A percentile compares a stretch with the other conserved stretches of the same genome.
These are phyloP conservation scores for Hygrocybe coccinea DNA, from an alignment of 768 basidiomycete genomes.

Conservation along the genomic window DNA sequence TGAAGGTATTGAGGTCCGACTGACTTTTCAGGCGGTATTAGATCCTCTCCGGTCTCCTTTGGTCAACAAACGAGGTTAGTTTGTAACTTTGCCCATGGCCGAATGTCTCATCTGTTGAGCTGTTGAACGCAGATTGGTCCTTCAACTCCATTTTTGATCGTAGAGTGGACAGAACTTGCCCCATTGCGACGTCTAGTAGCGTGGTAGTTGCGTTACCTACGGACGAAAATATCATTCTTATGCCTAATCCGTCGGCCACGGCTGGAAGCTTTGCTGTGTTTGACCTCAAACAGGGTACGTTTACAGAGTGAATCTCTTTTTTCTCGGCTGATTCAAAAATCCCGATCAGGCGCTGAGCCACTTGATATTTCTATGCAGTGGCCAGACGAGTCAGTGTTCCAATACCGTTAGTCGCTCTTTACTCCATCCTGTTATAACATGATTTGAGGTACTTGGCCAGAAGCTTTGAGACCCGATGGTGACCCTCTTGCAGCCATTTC, in stretches of 20 bases:
- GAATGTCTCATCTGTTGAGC: constrained; percentile 5
- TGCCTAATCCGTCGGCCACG: constrained; percentile 46
- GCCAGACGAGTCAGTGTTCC: constrained; percentile 46
- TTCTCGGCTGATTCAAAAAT: constrained; percentile 14
- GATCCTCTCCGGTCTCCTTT: constrained; percentile 62
- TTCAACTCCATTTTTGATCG: constrained; percentile 65
- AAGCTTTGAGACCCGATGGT: constrained; percentile 36
- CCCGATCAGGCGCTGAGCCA: constrained; percentile 36
- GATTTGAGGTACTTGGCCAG: not conserved
- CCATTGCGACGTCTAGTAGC: constrained; percentile 59
- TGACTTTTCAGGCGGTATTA: constrained; percentile 71
- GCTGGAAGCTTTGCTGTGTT: constrained; percentile 41
- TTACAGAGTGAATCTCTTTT: not conserved
- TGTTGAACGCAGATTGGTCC: constrained; percentile 58
- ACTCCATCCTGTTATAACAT: not conserved
- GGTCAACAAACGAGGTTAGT: constrained; percentile 52
- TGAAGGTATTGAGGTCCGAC: constrained; percentile 55
- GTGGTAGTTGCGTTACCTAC: constrained; percentile 48
- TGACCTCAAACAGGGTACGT: constrained; percentile 45
- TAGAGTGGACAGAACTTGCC: constrained; percentile 58
- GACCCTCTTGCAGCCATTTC: constrained; percentile 49
- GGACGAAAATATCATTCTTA: constrained; percentile 40
- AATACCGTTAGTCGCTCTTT: constrained; percentile 48
- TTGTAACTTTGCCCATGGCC: not conserved
- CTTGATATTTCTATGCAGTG: constrained; percentile 57